These are phyloP conservation scores for Phytophthora hybrid DNA, from an alignment of 352 stramenopile species.

Conservation along the genomic window DNA sequence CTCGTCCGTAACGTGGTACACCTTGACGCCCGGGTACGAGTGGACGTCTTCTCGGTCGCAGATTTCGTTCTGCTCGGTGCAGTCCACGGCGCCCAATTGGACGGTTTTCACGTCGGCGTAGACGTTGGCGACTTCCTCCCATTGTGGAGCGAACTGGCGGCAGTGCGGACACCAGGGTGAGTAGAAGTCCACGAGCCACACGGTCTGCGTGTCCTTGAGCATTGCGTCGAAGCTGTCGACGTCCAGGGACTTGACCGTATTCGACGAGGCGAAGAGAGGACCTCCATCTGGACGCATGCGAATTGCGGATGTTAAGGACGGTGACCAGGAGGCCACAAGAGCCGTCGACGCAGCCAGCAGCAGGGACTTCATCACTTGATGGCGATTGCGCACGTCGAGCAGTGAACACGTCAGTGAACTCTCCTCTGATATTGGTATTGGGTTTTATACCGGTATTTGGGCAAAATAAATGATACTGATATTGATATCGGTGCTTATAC, in stretches of 20 bases:
- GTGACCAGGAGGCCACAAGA: background rate
- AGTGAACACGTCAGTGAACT: slow-evolving; percentile 1
- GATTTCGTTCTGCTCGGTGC: slow-evolving; percentile 57
- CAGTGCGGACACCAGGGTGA: slow-evolving; percentile 84
- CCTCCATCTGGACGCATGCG: slow-evolving; percentile 24
- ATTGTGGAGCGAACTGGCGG: slow-evolving; percentile 69
- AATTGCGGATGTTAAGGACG: background rate
- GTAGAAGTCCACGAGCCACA: slow-evolving; percentile 86
- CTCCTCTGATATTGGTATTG: background rate
- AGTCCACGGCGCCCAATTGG: slow-evolving; percentile 76
- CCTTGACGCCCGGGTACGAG: slow-evolving; percentile 67
- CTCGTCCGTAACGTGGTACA: slow-evolving; percentile 64
- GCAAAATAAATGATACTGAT: slow-evolving; percentile 20
- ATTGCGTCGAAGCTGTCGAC: slow-evolving; percentile 44
- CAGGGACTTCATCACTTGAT: background rate
- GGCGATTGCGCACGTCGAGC: background rate
- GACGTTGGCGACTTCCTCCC: slow-evolving; percentile 65
- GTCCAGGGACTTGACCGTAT: slow-evolving; percentile 38
- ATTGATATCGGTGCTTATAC: too few relatives aligned
- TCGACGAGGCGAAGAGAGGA: slow-evolving; percentile 28
- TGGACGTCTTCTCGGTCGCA: slow-evolving; percentile 68
- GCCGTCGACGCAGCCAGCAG: background rate
- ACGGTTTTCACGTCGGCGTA: slow-evolving; percentile 56
- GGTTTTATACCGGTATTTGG: too few relatives aligned
- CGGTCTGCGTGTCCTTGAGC: slow-evolving; percentile 55